Percentiles rank a stretch among this genome's conserved stretches.
phyloP scores from a whole-genome alignment of 2,329 filamentous ascomycete genomes.

The Myotisia sp. region DNA sequence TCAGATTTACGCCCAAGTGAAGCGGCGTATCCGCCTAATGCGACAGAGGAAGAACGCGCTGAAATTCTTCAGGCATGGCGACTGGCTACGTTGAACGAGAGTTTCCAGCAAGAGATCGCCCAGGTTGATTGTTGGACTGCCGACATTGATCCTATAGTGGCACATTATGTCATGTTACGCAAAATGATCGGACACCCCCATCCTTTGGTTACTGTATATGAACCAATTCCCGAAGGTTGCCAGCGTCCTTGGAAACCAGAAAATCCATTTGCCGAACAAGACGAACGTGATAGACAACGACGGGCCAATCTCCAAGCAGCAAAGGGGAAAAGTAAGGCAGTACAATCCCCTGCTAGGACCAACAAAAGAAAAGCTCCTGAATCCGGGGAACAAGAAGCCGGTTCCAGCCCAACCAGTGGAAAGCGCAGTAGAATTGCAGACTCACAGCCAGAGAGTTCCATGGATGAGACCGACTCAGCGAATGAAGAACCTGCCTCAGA shows the following conservation, averaged over 20 bases:
- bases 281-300: neutral
- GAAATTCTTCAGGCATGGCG: slow-evolving; percentile 32
- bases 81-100: slow-evolving; percentile 17
- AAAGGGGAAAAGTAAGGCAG: neutral
- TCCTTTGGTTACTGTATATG: slow-evolving; percentile 11
- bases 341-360: neutral
- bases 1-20: slow-evolving; percentile 7
- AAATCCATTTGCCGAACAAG: neutral
- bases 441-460: neutral
- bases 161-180: slow-evolving; percentile 18
- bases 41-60: slow-evolving; percentile 38
- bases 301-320: neutral
- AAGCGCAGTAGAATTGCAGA: slow-evolving; percentile 5
- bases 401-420: neutral
- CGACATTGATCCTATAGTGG: slow-evolving; percentile 19
- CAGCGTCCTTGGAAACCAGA: slow-evolving; percentile 4
- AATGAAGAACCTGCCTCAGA: slow-evolving; percentile 6
- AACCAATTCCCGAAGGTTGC: slow-evolving; percentile 5
- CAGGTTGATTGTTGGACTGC: slow-evolving; percentile 14
- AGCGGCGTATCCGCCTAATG: slow-evolving; percentile 21
- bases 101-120: slow-evolving; percentile 29
- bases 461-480: slow-evolving; percentile 8
- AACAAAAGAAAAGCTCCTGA: slow-evolving; percentile 10
- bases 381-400: slow-evolving; percentile 1
- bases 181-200: slow-evolving; percentile 18